Base-by-base conservation (phyloP, 1,284 basidiomycete genomes). In the Lentinus polychrous region DNA sequence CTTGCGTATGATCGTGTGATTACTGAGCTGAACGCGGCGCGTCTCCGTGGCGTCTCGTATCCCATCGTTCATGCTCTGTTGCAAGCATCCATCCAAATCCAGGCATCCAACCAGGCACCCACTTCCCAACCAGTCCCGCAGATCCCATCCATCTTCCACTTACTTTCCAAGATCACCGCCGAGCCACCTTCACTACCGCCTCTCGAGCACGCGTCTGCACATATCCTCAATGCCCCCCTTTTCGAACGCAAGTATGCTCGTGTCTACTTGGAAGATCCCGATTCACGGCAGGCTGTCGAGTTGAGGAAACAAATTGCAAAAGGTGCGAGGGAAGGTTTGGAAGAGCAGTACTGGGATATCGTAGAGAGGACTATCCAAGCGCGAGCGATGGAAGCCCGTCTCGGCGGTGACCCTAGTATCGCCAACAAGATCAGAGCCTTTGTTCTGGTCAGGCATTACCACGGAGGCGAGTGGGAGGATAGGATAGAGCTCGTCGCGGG, bases 391-490 rank as follows among this genome's bases (percentile, higher is more conserved):
- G 89, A 96, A 58, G 95, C 95, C 1, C 77, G 82, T 42, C 75
- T 98, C 2, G 96, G 96, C 23, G 95, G 95, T 27, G 86, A 94
- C 49, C 96, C 95, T 0, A 91, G 89, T 48, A 76, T 94, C 11
- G 75, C 83, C 17, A 96, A 97, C 71, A 93, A 90, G 64, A 83
- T 97, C 32, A 75, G 91, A 22, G 92, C 91, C 1, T 96, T 89
- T 64, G 71, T 94, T 23, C 73, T 87, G 33, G 81, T 94, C 42
- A 74, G 80, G 53, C 91, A 86, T 66, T 89, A 89, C 59, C 80
- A 82, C 56, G 83, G 83, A 52, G 86, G 87, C 32, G 83, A 87
- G 57, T 94, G 93, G 86, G 81, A 86, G 47, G 87, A 88, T 54
- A 75, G 82, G 48, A 83, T 94, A 49, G 91, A 96, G 76, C 72